phyloP scores from a whole-genome alignment of 163 green algal genomes.

The Scenedesmus sp. region DNA sequence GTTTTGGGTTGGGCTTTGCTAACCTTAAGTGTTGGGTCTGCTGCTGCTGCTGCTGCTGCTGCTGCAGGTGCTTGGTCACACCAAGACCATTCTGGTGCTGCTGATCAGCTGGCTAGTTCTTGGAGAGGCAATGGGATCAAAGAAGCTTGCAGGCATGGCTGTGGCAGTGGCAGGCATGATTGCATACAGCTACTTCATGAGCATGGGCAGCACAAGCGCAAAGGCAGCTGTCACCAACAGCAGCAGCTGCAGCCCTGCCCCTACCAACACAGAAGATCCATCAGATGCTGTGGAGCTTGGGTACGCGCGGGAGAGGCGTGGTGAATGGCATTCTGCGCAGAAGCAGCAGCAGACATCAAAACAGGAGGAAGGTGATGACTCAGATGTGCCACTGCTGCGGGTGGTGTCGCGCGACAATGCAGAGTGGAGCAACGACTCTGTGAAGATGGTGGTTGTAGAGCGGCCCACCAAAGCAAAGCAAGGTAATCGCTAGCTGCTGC shows the following conservation, averaged over 20 bases:
- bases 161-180: conserved; percentile 89
- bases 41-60: not conserved
- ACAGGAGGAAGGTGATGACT: not conserved
- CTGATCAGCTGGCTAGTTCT: conserved; percentile 88
- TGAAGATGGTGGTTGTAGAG: conserved; percentile 23
- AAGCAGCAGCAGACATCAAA: not conserved
- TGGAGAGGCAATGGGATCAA: conserved; percentile 71
- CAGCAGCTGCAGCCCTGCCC: not conserved
- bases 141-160: conserved; percentile 82
- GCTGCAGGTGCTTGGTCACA: conserved; percentile 89
- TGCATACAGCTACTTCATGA: conserved; percentile 78
- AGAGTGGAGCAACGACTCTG: conserved; percentile 3
- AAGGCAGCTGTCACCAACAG: not conserved
- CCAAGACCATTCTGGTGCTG: conserved; percentile 92
- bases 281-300: conserved; percentile 7
- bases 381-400: conserved; percentile 25
- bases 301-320: not conserved
- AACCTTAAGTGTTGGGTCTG: not conserved
- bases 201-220: not conserved
- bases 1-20: not conserved
- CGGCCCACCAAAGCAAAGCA: not conserved
- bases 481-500: not conserved
- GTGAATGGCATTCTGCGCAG: not conserved
- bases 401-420: not conserved
- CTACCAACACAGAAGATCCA: too few relatives aligned